Evolutionary conservation across 2,329 filamentous ascomycete genomes (phyloP).

Genomic region (Anthostomella pinea): DNA sequence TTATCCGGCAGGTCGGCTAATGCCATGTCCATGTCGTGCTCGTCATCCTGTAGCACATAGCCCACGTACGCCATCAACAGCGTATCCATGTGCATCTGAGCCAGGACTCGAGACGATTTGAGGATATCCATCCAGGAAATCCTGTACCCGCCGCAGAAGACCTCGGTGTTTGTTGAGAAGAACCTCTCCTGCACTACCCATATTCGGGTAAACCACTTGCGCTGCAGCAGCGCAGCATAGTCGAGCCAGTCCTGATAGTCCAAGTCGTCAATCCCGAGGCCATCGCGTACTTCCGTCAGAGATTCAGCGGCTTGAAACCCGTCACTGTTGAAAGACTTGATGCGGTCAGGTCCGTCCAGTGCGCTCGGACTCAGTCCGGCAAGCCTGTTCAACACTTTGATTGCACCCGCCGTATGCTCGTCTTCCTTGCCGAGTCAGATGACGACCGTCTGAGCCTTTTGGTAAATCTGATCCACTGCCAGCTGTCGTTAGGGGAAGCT

Average conservation of each 20-base stretch:
- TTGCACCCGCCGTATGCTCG: conserved; percentile 3
- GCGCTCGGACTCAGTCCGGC: background rate
- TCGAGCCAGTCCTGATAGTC: conserved; percentile 1
- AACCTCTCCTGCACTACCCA: conserved; percentile 12
- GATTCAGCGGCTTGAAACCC: background rate
- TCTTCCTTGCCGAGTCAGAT: conserved; percentile 11
- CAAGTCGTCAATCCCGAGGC: conserved; percentile 1
- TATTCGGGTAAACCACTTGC: conserved; percentile 10
- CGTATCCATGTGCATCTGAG: conserved; percentile 4
- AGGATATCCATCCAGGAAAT: conserved; percentile 6
- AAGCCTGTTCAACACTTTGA: conserved; percentile 5
- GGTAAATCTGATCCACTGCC: conserved; percentile 9
- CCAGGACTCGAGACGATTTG: conserved; percentile 4
- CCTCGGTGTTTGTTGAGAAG: conserved; percentile 3
- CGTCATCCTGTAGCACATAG: conserved; percentile 1
- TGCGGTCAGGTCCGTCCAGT: background rate
- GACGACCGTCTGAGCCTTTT: conserved; percentile 4
- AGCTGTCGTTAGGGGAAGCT: too few species aligned
- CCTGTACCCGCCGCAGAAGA: conserved; percentile 3
- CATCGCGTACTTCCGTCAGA: background rate
- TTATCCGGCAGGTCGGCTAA: conserved; percentile 5
- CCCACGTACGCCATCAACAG: conserved; percentile 6
- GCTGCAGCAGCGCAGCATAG: conserved; percentile 7
- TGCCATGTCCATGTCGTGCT: conserved; percentile 1
- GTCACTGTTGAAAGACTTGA: conserved; percentile 2